Base-by-base conservation (phyloP, 2,329 filamentous ascomycete species). In the Bipolaris bicolor region DNA sequence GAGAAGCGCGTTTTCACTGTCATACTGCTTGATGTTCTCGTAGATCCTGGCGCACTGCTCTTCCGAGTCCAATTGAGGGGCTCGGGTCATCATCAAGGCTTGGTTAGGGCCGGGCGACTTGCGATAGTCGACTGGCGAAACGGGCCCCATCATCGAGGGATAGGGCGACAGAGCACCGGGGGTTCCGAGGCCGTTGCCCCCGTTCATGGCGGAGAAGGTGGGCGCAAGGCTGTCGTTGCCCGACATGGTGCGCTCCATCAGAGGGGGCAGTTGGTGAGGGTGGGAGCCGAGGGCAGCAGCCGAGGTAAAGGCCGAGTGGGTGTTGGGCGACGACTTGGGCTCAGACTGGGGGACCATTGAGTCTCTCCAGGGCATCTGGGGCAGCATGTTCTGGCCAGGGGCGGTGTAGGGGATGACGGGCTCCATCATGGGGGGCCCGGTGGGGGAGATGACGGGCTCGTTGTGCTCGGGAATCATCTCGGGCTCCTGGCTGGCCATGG, bases 331-430 rank as follows among this genome's bases (percentile, higher is more conserved):
- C 47, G 90, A 83, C 79, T 94, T 94, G 52, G 88, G 81, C 70
- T 96, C 90, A 36, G 85, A 80, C 66, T 89, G 87, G 26, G 90
- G 84, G 80, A 96, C 86, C 82, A 95, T 95, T 37, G 88, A 86
- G 72, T 97, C 94, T 70, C 97, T 92, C 94, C 94, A 98, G 58
- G 92, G 90, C 80, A 93, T 91, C 73, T 92, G 92, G 34, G 92
- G 90, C 48, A 96, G 79, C 58, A 90, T 90, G 70, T 94, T 91
- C 58, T 91, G 88, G 52, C 89, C 90, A 6, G 90, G 76, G 7
- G 79, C 84, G 3, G 69, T 71, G 69, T 93, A 96, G 15, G 88
- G 86, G 51, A 90, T 88, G 52, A 90, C 84, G 15, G 90, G 85
- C 71, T 96, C 92, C 81, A 96, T 87, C 71, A 92, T 83, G 41